Conservation (phyloP, 2,329 filamentous ascomycete species). For the Diplodia scrobiculata region DNA sequence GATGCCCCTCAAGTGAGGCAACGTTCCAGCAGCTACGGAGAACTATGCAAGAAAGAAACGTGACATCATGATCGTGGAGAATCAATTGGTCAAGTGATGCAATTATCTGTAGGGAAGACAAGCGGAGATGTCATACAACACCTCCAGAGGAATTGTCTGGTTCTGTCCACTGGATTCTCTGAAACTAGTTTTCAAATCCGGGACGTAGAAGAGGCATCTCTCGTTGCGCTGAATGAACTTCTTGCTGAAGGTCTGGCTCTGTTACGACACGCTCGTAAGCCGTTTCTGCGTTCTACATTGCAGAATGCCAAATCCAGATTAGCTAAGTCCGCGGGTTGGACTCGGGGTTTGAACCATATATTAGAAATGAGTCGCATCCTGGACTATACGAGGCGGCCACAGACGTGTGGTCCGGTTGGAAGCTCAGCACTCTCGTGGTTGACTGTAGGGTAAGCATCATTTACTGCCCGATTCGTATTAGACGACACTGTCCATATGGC, state of each 20-base stretch:
- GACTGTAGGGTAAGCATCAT: not conserved
- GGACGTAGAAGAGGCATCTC: no score
- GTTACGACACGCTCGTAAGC: no score
- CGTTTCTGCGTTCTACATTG: no score
- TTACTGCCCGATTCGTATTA: not conserved
- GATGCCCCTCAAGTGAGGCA: not conserved
- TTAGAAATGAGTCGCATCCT: not conserved
- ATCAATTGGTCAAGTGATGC: not conserved
- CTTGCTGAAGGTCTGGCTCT: no score
- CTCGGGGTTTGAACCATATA: not conserved
- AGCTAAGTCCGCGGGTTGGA: no score
- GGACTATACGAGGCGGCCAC: not conserved
- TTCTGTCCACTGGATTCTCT: no score
- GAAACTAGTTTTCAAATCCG: no score
- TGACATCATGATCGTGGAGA: not conserved
- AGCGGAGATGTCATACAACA: not conserved
- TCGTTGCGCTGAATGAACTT: no score
- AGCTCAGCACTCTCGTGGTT: not conserved
- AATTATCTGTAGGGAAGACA: not conserved
- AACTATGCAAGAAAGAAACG: not conserved
- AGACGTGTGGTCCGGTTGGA: not conserved
- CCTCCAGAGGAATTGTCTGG: no score
- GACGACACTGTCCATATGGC: not conserved
- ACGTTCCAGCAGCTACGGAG: not conserved
- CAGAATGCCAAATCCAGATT: no score